phyloP scores from a whole-genome alignment of 805 yeast genomes.

The Hanseniaspora jakobsenii region DNA sequence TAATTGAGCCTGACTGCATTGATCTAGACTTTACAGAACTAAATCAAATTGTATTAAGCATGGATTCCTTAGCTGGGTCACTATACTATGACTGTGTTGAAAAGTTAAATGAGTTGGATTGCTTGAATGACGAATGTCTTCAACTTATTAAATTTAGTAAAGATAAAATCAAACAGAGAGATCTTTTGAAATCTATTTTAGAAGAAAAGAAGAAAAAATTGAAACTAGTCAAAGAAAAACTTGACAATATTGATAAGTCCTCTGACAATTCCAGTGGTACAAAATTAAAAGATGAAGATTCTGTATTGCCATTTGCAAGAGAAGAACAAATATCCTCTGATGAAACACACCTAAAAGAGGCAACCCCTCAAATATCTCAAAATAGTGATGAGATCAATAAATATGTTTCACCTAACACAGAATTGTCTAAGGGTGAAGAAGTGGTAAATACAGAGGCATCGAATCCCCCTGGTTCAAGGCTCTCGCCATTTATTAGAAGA shows the following conservation, averaged over 20 bases:
- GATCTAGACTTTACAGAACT: neutral
- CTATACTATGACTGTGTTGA: slow-evolving; percentile 27
- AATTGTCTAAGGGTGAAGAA: no score
- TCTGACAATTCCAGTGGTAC: neutral
- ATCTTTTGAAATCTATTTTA: slow-evolving; percentile 22
- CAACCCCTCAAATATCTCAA: no score
- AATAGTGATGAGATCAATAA: no score
- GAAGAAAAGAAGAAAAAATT: slow-evolving; percentile 21
- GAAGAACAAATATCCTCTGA: no score
- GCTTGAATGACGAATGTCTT: slow-evolving; percentile 25
- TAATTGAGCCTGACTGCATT: neutral
- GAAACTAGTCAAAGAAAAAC: slow-evolving; percentile 23
- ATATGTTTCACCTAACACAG: neutral
- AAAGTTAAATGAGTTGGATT: slow-evolving; percentile 26
- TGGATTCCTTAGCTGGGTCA: slow-evolving; percentile 21
- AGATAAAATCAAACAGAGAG: slow-evolving; percentile 25
- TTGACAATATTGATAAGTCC: slow-evolving; percentile 15
- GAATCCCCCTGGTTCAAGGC: neutral
- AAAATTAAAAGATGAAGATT: no score
- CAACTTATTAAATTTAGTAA: slow-evolving; percentile 26
- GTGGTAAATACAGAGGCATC: neutral
- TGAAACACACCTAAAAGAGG: no score
- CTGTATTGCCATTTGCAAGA: no score
- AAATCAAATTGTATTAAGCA: neutral
- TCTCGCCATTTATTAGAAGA: slow-evolving; percentile 12